A percentile compares a stretch with the other conserved stretches of the same genome.
These are phyloP conservation scores for Trametes versicolor DNA, from an alignment of 1,284 basidiomycete genomes.

Conservation along the genomic window DNA sequence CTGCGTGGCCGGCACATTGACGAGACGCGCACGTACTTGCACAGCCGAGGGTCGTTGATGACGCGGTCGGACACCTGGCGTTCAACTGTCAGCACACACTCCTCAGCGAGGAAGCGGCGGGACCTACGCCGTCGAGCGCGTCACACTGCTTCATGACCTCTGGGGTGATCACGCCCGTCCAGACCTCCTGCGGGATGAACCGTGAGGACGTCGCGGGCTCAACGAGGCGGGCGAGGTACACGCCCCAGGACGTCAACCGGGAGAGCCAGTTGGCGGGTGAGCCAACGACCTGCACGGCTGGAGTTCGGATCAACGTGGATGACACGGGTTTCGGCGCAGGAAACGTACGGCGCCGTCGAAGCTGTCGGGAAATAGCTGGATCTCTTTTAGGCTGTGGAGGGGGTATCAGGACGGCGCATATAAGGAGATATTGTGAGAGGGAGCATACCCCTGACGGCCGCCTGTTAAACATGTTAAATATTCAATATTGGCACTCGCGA, in stretches of 20 bases:
- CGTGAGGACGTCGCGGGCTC: constrained; percentile 33
- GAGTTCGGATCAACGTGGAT: not conserved
- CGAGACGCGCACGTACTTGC: constrained; percentile 34
- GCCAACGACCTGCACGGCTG: constrained; percentile 37
- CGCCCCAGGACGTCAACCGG: constrained; percentile 37
- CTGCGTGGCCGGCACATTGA: too few species aligned
- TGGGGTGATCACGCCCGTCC: constrained; percentile 38
- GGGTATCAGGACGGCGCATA: not conserved
- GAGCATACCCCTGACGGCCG: constrained; percentile 40
- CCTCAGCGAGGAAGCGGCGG: not conserved
- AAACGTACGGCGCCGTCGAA: not conserved
- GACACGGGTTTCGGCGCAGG: not conserved
- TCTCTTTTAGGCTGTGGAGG: not conserved
- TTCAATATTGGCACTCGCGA: too few species aligned
- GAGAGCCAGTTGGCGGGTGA: constrained; percentile 41
- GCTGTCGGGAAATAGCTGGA: not conserved
- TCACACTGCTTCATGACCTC: constrained; percentile 46
- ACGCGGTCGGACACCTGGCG: constrained; percentile 43
- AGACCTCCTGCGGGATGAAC: constrained; percentile 38
- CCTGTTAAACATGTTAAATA: too few species aligned
- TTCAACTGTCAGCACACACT: constrained; percentile 1
- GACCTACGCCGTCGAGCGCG: constrained; percentile 43
- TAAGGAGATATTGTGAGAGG: not conserved
- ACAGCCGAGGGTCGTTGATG: constrained; percentile 46
- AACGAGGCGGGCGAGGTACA: constrained; percentile 37